Evolutionary conservation across 108 stramenopile species (phyloP), one percentile per base, ranked within the genome.

Genomic region (Nitzschia sp.): DNA sequence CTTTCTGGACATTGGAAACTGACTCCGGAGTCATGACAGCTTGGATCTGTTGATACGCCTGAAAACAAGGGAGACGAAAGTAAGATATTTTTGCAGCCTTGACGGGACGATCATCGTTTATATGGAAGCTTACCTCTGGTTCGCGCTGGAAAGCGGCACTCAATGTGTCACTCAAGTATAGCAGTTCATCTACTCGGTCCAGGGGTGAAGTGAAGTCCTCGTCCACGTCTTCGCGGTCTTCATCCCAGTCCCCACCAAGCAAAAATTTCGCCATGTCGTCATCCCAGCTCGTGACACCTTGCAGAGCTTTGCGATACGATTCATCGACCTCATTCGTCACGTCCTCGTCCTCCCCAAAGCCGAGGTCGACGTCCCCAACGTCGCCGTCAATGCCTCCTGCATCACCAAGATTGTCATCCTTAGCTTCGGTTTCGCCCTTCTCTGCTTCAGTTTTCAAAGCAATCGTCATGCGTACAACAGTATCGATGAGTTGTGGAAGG

Each of bases 171-270:
- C 78, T 90, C 63, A 93, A 28, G 41, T 77, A 90, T 15, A 87
- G 63, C 35, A 90, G 32, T 68, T 91, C 88, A 31, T 93, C 85
- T 1, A 96, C 80, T 38, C 80, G 60, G 61, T 93, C 91, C 30
- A 96, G 63, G 45, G 92, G 92, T 45, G 85, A 90, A 35, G 78
- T 70, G 54, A 87, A 96, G 65, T 93, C 89, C 61, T 96, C 95
- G 45, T 92, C 95, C 23, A 80, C 77, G 48, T 92, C 95, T 46
- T 93, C 91, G 15, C 76, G 77, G 45, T 89, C 91, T 34, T 85
- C 85, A 63, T 90, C 89, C 86, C 85, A 89, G n/a, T 79, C 89
- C 45, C 85, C 80, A n/a, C 90, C 93, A 44, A 94, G 38, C 23
- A 94, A 73, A 57, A 94, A 94, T 59, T 85, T 73, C 16, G 90